Evolutionary conservation across 1,284 basidiomycete species (phyloP).

Genomic region (Cutaneotrichosporon dermatis): DNA sequence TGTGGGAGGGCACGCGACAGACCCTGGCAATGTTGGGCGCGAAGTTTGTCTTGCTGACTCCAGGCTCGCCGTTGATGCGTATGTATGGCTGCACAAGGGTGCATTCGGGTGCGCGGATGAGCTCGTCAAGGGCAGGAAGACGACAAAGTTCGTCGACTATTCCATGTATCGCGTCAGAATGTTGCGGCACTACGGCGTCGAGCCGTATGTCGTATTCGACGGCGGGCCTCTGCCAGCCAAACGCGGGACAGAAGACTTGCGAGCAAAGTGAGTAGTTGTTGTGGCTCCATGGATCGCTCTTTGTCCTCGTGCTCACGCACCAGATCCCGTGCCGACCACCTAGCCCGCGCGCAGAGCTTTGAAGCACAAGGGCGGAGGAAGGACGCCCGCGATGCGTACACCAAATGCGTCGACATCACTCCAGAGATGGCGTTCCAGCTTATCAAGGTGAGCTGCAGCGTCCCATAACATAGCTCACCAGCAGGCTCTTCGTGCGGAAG

Average conservation of each 20-base stretch:
- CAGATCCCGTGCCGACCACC: conserved; percentile 50
- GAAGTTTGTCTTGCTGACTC: background rate
- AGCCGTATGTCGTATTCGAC: conserved; percentile 92
- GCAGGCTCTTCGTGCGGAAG: conserved; percentile 75
- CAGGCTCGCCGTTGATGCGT: conserved; percentile 50
- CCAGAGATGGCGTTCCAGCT: conserved; percentile 96
- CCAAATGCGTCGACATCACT: conserved; percentile 91
- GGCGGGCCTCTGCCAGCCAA: conserved; percentile 94
- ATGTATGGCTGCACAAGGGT: conserved; percentile 97
- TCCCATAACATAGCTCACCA: conserved; percentile 1
- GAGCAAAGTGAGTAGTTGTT: conserved; percentile 55
- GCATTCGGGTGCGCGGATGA: conserved; percentile 88
- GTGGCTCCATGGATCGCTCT: background rate
- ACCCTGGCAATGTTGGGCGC: background rate
- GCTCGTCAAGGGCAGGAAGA: conserved; percentile 75
- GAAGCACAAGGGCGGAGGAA: conserved; percentile 69
- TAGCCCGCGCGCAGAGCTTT: conserved; percentile 65
- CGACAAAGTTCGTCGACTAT: conserved; percentile 90
- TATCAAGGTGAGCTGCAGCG: conserved; percentile 68
- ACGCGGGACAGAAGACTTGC: conserved; percentile 77
- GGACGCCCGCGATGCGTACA: conserved; percentile 81
- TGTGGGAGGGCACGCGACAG: conserved; percentile 12
- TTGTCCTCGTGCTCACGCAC: background rate
- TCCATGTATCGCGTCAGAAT: conserved; percentile 88
- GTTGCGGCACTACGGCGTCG: conserved; percentile 75